Evolutionary conservation across 2,329 filamentous ascomycete species (phyloP), one percentile per base, ranked within the genome.

Genomic region (Xylariales sp.): DNA sequence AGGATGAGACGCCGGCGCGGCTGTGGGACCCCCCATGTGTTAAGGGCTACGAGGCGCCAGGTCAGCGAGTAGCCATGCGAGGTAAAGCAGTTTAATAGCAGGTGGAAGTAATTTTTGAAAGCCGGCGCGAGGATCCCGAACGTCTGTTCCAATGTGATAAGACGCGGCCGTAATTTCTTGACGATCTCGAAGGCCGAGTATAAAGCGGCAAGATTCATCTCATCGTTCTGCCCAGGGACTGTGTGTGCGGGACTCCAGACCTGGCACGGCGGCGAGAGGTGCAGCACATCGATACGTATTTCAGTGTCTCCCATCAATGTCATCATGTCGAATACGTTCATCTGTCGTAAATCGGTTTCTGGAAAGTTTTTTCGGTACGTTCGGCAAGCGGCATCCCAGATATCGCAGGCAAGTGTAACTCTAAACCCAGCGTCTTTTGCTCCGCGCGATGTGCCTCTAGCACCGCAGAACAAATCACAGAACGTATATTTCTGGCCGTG

Each of bases 71-170:
- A 93, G 0, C 78, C 78, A 7, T 70, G 57, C 1, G 71, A 57
- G 0, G 83, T 78, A 34, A 89, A 80, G 30, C 80, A 75, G 13
- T 70, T 62, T 2, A 91, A 62, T 0, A 89, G 57, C 0, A 66
- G 58, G 25, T 70, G 62, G 21, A 88, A 81, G 28, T 70, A 78
- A 0, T 64, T 54, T 5, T 59, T 53, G 37, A 81, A 76, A 0
- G 66, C 55, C 0, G 69, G 57, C 13, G 67, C 63, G 0, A 73
- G 56, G 0, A 93, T 67, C 0, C 85, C 86, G 37, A 78, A 79
- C 0, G 87, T 89, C 51, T 94, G 83, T 47, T 94, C 88, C 0
- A 93, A 63, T 0, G 86, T 93, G 2, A 85, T 72, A 0, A 91
- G 53, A 0, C 87, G 69, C 0, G 88, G 85, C 0, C 69, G 72